These are phyloP conservation scores for Bimuria novae-zelandiae DNA, from an alignment of 2,329 filamentous ascomycete genomes.

Conservation along the genomic window DNA sequence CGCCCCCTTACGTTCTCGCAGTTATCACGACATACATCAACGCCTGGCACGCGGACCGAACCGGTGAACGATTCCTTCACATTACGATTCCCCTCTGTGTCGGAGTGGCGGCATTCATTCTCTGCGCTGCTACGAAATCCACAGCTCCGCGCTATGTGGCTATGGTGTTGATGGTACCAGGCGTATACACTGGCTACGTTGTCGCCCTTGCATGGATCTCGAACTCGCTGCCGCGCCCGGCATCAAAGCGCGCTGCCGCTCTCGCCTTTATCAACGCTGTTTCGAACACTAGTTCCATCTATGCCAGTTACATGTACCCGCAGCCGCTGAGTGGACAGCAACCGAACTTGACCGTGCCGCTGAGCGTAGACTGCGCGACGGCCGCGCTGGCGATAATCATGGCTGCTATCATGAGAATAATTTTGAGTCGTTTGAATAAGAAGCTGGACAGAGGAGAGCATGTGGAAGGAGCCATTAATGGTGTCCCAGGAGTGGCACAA, in stretches of 20 bases:
- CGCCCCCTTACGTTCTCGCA: constrained; percentile 55
- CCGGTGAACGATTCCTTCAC: constrained; percentile 73
- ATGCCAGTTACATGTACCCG: constrained; percentile 70
- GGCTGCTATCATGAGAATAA: constrained; percentile 65
- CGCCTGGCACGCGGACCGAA: constrained; percentile 72
- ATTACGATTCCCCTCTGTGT: constrained; percentile 65
- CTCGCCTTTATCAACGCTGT: constrained; percentile 78
- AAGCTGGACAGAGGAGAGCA: constrained; percentile 68
- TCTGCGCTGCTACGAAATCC: constrained; percentile 66
- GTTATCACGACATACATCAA: constrained; percentile 67
- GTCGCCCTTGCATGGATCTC: constrained; percentile 75
- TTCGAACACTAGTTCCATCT: constrained; percentile 71
- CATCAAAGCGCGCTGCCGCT: constrained; percentile 73
- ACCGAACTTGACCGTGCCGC: constrained; percentile 57
- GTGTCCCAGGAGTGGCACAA: constrained; percentile 59
- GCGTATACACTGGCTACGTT: constrained; percentile 65
- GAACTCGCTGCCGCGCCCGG: constrained; percentile 74
- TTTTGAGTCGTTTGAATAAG: constrained; percentile 69
- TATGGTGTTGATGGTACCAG: constrained; percentile 72
- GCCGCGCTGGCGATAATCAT: constrained; percentile 66
- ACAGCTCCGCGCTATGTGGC: constrained; percentile 68
- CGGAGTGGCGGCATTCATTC: constrained; percentile 67
- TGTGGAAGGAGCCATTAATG: constrained; percentile 59
- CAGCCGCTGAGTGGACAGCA: constrained; percentile 44
- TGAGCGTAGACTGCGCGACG: constrained; percentile 70